A percentile compares a stretch with the other conserved stretches of the same genome.
Evolutionary conservation across 2,329 filamentous ascomycete genomes (phyloP).

Genomic region (Endothia cerciana): DNA sequence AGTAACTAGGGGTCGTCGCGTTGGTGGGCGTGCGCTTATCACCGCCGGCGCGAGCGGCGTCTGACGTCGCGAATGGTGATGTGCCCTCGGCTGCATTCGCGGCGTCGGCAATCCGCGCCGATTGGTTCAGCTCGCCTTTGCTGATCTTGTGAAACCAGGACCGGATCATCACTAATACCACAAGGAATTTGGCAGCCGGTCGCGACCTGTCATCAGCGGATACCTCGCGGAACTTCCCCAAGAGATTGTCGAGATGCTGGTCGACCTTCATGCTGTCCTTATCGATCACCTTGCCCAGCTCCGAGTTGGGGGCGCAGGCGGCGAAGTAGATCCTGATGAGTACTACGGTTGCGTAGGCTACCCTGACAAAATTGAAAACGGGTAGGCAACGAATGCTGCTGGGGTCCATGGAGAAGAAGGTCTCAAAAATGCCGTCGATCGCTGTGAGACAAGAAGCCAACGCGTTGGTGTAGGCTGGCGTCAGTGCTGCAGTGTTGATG

Average conservation of each 20-base stretch:
- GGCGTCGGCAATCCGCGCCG: slow-evolving; percentile 7
- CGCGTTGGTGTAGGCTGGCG: slow-evolving; percentile 66
- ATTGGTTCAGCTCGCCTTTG: slow-evolving; percentile 27
- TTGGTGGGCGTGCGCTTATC: slow-evolving; percentile 29
- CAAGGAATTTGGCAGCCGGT: slow-evolving; percentile 70
- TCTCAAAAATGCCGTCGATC: slow-evolving; percentile 68
- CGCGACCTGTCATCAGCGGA: slow-evolving; percentile 67
- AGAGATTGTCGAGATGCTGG: slow-evolving; percentile 70
- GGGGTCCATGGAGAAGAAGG: slow-evolving; percentile 65
- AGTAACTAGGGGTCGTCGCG: slow-evolving; percentile 33
- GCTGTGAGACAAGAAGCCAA: slow-evolving; percentile 69
- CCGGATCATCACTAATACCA: slow-evolving; percentile 71
- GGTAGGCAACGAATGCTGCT: slow-evolving; percentile 65
- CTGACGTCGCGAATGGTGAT: slow-evolving; percentile 18
- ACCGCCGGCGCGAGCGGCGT: slow-evolving; percentile 10
- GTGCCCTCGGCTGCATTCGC: slow-evolving; percentile 21
- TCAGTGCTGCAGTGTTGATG: slow-evolving; percentile 44
- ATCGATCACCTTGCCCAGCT: slow-evolving; percentile 71
- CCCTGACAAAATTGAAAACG: slow-evolving; percentile 71
- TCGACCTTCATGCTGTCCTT: slow-evolving; percentile 68
- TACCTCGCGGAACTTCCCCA: slow-evolving; percentile 67
- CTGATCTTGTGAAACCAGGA: slow-evolving; percentile 65
- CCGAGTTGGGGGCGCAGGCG: slow-evolving; percentile 64
- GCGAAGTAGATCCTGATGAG: slow-evolving; percentile 76
- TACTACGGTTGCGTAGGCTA: slow-evolving; percentile 72